Conservation (phyloP, 2,329 filamentous ascomycete species). For the Xylaria sp. region DNA sequence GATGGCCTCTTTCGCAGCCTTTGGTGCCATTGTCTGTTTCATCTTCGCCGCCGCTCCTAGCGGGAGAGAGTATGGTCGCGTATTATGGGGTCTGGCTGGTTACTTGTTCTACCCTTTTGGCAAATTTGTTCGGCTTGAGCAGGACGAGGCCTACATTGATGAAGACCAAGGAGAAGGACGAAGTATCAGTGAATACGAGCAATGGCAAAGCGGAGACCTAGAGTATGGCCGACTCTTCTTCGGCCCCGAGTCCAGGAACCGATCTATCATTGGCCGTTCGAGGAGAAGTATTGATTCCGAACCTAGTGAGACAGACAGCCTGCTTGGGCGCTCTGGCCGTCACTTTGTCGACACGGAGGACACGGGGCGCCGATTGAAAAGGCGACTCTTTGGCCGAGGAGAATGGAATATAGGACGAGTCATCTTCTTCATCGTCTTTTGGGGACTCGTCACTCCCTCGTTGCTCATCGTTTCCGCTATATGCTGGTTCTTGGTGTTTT, state of each 20-base stretch:
- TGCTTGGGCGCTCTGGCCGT: slow-evolving; percentile 73
- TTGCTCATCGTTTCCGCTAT: slow-evolving; percentile 86
- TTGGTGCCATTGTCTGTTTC: slow-evolving; percentile 82
- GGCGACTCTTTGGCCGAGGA: slow-evolving; percentile 91
- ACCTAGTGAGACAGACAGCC: slow-evolving; percentile 86
- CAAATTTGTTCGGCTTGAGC: slow-evolving; percentile 91
- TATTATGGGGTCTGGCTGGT: slow-evolving; percentile 83
- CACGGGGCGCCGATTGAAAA: slow-evolving; percentile 68
- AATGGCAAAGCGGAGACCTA: slow-evolving; percentile 97
- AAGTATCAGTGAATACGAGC: slow-evolving; percentile 98
- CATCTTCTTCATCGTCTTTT: slow-evolving; percentile 97
- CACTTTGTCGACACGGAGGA: slow-evolving; percentile 53
- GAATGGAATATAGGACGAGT: slow-evolving; percentile 96
- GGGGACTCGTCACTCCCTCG: slow-evolving; percentile 87
- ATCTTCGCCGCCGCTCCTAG: slow-evolving; percentile 82
- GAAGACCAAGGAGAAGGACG: slow-evolving; percentile 96
- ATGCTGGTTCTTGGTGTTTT: slow-evolving; percentile 98
- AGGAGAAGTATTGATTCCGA: slow-evolving; percentile 89
- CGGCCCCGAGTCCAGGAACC: slow-evolving; percentile 75
- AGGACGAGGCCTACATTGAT: slow-evolving; percentile 92
- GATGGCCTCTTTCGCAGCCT: slow-evolving; percentile 80
- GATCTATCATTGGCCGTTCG: slow-evolving; percentile 86
- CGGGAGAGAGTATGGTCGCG: slow-evolving; percentile 84
- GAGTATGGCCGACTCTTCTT: slow-evolving; percentile 97
- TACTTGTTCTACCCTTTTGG: slow-evolving; percentile 98